A percentile compares a stretch with the other conserved stretches of the same genome.
These are phyloP conservation scores for Nannizziopsis barbatae DNA, from an alignment of 2,329 filamentous ascomycete species.

Conservation along the genomic window DNA sequence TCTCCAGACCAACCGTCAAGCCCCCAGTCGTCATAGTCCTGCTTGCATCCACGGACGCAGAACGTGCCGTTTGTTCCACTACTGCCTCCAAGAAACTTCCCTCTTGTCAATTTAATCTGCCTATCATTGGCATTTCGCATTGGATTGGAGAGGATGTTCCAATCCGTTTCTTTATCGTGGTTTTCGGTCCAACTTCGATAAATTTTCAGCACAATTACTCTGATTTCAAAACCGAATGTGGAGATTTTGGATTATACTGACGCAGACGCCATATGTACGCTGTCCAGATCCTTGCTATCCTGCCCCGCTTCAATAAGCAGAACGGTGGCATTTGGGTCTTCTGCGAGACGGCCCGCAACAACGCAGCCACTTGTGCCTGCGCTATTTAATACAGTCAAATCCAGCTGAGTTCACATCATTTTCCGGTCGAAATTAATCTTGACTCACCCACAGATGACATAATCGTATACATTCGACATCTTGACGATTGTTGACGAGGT, in stretches of 20 bases:
- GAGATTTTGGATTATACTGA: constrained; percentile 24
- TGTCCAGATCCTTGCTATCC: constrained; percentile 36
- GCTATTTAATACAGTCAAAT: too few species aligned
- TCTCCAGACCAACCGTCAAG: constrained; percentile 45
- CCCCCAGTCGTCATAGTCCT: constrained; percentile 39
- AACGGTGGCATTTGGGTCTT: constrained; percentile 33
- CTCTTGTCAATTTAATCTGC: constrained; percentile 35
- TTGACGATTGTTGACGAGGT: too few species aligned
- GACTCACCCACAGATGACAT: too few species aligned
- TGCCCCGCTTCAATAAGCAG: constrained; percentile 41
- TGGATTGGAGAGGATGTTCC: constrained; percentile 35
- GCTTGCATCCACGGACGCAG: constrained; percentile 33
- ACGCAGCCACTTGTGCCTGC: constrained; percentile 39
- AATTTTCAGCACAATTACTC: too few species aligned
- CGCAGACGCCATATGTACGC: constrained; percentile 38
- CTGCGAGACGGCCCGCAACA: constrained; percentile 39
- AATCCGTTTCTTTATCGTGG: constrained; percentile 28
- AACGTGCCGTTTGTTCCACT: constrained; percentile 38
- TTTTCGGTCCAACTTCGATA: too few species aligned
- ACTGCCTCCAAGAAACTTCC: constrained; percentile 34
- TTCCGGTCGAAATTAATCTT: too few species aligned
- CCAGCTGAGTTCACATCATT: too few species aligned
- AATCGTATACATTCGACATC: too few species aligned
- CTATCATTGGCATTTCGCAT: constrained; percentile 32
- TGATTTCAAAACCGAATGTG: constrained; percentile 33